Conservation (phyloP, 2,329 filamentous ascomycete species). For the Orbilia brochopaga region DNA sequence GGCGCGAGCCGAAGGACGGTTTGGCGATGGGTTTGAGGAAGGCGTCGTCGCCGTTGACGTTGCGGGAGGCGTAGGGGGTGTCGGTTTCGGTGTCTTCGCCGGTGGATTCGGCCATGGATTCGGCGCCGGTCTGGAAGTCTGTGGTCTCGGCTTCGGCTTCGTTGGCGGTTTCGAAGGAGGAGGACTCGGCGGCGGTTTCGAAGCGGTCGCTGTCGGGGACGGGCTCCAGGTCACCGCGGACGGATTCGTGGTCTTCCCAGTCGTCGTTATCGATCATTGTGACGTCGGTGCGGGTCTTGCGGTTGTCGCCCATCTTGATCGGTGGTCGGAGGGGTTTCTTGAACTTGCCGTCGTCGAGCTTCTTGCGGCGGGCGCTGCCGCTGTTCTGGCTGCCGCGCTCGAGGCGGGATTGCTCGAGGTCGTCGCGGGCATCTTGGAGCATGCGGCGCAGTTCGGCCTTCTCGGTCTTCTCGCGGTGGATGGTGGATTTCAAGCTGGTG, state of each 20-base stretch:
- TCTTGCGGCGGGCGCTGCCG: conserved; percentile 69
- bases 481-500: conserved; percentile 89
- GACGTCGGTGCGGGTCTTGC: conserved; percentile 78
- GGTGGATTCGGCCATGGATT: conserved; percentile 72
- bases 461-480: conserved; percentile 97
- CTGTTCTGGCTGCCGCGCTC: conserved; percentile 59
- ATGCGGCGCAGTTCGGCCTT: conserved; percentile 95
- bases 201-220: conserved; percentile 70
- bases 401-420: conserved; percentile 70
- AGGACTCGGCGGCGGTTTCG: conserved; percentile 79
- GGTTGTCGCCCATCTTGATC: conserved; percentile 74
- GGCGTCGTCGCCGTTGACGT: conserved; percentile 61
- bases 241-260: conserved; percentile 61
- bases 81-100: conserved; percentile 85
- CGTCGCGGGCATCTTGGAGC: conserved; percentile 92
- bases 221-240: conserved; percentile 12
- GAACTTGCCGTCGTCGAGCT: conserved; percentile 70
- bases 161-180: conserved; percentile 66
- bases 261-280: conserved; percentile 78
- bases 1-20: conserved; percentile 49
- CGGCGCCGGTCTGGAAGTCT: conserved; percentile 92
- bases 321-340: conserved; percentile 76
- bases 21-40: conserved; percentile 57
- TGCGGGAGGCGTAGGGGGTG: conserved; percentile 35
- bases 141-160: conserved; percentile 76